Evolutionary conservation across 148 eudicot species (phyloP).

Genomic region (Vaccinium myrtillus): DNA sequence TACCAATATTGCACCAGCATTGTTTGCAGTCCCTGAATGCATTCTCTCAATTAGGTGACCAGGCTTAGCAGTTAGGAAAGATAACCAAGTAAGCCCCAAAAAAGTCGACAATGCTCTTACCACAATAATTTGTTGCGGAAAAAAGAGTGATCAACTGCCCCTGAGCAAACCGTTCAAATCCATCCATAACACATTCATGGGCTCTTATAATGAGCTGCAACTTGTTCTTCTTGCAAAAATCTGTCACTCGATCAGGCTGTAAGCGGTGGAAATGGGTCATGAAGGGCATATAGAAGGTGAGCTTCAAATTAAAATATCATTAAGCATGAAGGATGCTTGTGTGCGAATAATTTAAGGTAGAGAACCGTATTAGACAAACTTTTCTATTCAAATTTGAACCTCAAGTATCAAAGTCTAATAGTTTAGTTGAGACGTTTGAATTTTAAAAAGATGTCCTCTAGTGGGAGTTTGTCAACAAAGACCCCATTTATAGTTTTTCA

Average conservation of each 20-base stretch:
- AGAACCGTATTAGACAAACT: background rate
- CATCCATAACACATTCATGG: slow-evolving; percentile 98
- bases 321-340: background rate
- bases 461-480: background rate
- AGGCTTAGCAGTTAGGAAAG: background rate
- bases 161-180: slow-evolving; percentile 97
- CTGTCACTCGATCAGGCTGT: slow-evolving; percentile 97
- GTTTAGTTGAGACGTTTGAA: background rate
- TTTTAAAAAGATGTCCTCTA: background rate
- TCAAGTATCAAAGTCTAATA: background rate
- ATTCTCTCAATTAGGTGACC: slow-evolving; percentile 17
- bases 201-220: slow-evolving; percentile 92
- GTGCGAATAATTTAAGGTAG: background rate
- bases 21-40: slow-evolving; percentile 84
- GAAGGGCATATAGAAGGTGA: background rate
- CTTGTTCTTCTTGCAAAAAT: slow-evolving; percentile 88
- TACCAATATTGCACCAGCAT: slow-evolving; percentile 97
- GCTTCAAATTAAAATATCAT: background rate
- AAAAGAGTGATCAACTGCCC: slow-evolving; percentile 96
- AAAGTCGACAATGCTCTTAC: slow-evolving; percentile 30
- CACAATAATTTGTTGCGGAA: slow-evolving; percentile 98
- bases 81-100: background rate
- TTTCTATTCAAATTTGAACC: background rate
- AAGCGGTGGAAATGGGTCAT: slow-evolving; percentile 14
- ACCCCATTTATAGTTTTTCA: background rate